Evolutionary conservation across 2,329 filamentous ascomycete genomes (phyloP).

Genomic region (Biscogniauxia mediterranea): DNA sequence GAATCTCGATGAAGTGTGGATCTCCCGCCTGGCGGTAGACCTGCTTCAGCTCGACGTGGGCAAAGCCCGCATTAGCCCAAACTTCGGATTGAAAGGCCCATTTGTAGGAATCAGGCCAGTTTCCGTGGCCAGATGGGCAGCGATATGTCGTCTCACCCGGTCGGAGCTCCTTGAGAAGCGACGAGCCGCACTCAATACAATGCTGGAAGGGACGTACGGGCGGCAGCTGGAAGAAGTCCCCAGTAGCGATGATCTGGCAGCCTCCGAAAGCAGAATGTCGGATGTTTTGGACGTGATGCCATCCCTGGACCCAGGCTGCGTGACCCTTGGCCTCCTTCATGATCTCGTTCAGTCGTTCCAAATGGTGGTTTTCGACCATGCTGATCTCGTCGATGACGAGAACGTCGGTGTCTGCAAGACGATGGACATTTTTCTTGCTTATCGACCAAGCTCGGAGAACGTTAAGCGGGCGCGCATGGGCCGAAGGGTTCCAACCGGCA

Average conservation of each 20-base stretch:
- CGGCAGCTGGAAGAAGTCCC: conserved; percentile 61
- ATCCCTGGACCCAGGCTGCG: background rate
- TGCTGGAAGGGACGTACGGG: conserved; percentile 56
- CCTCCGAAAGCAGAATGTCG: conserved; percentile 39
- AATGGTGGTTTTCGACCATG: conserved; percentile 58
- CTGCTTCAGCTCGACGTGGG: conserved; percentile 48
- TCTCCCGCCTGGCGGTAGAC: conserved; percentile 57
- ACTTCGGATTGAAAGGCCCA: conserved; percentile 59
- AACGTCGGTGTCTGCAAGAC: conserved; percentile 47
- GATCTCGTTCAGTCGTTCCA: conserved; percentile 50
- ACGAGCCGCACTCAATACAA: conserved; percentile 48
- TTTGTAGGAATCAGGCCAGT: conserved; percentile 48
- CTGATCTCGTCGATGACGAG: conserved; percentile 66
- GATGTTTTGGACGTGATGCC: no score
- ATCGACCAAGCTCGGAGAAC: conserved; percentile 35
- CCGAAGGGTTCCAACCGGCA: conserved; percentile 52
- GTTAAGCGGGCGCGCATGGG: conserved; percentile 41
- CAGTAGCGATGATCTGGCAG: conserved; percentile 54
- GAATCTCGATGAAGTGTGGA: conserved; percentile 49
- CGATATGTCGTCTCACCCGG: background rate
- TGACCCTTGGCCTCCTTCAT: conserved; percentile 37
- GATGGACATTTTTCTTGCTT: conserved; percentile 26
- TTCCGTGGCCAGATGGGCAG: conserved; percentile 27
- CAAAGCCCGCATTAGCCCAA: conserved; percentile 55
- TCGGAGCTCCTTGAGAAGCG: conserved; percentile 16